Conservation (phyloP, 371 early-diverging fungal genomes). For the Dipsacomyces acuminosporus region DNA sequence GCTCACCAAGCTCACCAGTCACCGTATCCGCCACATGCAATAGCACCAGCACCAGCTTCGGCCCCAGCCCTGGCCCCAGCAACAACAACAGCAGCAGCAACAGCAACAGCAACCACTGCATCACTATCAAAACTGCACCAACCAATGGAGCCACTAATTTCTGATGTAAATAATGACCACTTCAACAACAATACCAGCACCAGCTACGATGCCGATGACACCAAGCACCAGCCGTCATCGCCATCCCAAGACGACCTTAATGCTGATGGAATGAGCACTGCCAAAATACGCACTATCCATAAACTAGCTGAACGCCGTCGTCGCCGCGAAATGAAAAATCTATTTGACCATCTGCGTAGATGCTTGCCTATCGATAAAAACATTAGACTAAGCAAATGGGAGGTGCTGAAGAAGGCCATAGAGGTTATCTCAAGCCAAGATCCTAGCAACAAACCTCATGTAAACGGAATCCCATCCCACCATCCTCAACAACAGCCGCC, state of each 20-base stretch:
- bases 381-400: constrained; percentile 81
- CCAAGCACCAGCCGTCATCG: constrained; percentile 9
- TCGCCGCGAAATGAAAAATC: constrained; percentile 79
- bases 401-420: constrained; percentile 69
- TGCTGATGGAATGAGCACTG: constrained; percentile 21
- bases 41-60: no score
- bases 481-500: no score
- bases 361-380: constrained; percentile 68
- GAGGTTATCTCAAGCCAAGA: constrained; percentile 33
- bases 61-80: not conserved
- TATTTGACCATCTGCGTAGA: constrained; percentile 78
- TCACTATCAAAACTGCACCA: not conserved
- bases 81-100: constrained; percentile 1
- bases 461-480: no score
- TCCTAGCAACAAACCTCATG: no score
- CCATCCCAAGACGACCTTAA: not conserved
- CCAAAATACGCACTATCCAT: constrained; percentile 53
- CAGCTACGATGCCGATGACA: not conserved
- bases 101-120: not conserved
- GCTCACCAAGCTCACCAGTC: no score
- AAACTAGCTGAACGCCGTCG: constrained; percentile 82
- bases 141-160: no score
- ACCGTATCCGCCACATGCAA: no score
- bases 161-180: not conserved
- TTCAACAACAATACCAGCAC: no score